Conservation (phyloP, 176 grass and related monocot genomes). For the Elymus sibiricus region DNA sequence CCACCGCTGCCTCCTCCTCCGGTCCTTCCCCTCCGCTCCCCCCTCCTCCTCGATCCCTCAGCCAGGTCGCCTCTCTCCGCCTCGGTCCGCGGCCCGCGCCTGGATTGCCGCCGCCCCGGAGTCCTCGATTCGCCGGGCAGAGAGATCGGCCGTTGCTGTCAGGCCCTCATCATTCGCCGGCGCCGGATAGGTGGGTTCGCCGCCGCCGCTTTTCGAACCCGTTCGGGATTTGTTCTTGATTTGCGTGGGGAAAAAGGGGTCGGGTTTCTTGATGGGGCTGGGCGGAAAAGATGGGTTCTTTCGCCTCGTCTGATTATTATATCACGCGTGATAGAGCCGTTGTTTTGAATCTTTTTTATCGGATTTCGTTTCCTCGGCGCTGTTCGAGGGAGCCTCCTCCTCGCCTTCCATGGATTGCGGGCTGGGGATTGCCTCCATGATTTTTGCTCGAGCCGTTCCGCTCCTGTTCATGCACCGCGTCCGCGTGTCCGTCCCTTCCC, state of each 20-base stretch:
- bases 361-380: not conserved
- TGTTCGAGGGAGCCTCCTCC: not conserved
- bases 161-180: not conserved
- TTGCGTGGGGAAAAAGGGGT: not conserved
- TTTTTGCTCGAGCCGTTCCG: not conserved
- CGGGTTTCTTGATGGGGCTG: not conserved
- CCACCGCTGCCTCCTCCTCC: not conserved
- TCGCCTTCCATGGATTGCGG: not conserved
- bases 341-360: not conserved
- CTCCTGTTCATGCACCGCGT: not conserved
- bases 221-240: not conserved
- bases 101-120: slow-evolving; percentile 20
- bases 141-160: not conserved
- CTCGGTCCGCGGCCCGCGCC: not conserved
- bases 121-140: slow-evolving; percentile 24
- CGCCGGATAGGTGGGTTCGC: slow-evolving; percentile 3
- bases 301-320: not conserved
- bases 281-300: not conserved
- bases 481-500: not conserved
- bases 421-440: not conserved
- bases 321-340: too few relatives aligned
- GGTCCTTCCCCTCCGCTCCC: not conserved
- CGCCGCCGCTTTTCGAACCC: not conserved
- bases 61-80: not conserved
- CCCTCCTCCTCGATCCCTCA: slow-evolving; percentile 29